Percentiles rank a stretch among this genome's conserved stretches.
phyloP scores from a whole-genome alignment of 1,284 basidiomycete species.

The Mycena citricolor region DNA sequence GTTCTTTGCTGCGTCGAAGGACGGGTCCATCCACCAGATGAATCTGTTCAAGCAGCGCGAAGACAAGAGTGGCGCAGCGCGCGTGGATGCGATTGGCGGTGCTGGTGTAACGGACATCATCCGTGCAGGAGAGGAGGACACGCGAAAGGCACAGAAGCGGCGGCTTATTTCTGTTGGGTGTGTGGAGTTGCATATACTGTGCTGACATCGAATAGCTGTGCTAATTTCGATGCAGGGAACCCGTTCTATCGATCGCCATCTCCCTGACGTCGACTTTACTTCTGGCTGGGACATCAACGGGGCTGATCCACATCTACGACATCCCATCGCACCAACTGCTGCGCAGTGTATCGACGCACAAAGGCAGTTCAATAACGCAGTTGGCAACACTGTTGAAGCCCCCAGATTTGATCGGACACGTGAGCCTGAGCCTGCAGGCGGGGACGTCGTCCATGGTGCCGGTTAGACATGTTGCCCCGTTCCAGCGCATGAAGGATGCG shows the following conservation, averaged over 20 bases:
- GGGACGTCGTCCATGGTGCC: conserved; percentile 49
- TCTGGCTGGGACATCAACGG: conserved; percentile 71
- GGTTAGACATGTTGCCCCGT: conserved; percentile 62
- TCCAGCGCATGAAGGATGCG: conserved; percentile 69
- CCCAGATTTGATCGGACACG: conserved; percentile 78
- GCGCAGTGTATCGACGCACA: conserved; percentile 74
- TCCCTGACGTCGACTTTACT: conserved; percentile 77
- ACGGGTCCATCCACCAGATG: conserved; percentile 76
- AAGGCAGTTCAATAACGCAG: conserved; percentile 72
- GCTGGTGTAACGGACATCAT: conserved; percentile 69
- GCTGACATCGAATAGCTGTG: conserved; percentile 6
- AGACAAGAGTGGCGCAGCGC: conserved; percentile 44
- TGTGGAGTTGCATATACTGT: conserved; percentile 9
- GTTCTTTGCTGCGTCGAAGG: conserved; percentile 79
- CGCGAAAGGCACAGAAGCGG: conserved; percentile 42
- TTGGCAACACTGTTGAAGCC: conserved; percentile 79
- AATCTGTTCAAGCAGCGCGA: conserved; percentile 73
- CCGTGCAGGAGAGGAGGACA: conserved; percentile 55
- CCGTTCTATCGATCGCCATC: conserved; percentile 71
- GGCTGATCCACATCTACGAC: conserved; percentile 82
- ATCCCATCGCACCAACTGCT: conserved; percentile 88
- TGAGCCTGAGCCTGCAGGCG: conserved; percentile 52
- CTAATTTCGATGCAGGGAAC: conserved; percentile 41
- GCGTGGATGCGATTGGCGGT: conserved; percentile 75
- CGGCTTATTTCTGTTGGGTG: conserved; percentile 68